These are phyloP conservation scores for Vitis amurensis DNA, from an alignment of 164 flowering plant species.

Conservation along the genomic window DNA sequence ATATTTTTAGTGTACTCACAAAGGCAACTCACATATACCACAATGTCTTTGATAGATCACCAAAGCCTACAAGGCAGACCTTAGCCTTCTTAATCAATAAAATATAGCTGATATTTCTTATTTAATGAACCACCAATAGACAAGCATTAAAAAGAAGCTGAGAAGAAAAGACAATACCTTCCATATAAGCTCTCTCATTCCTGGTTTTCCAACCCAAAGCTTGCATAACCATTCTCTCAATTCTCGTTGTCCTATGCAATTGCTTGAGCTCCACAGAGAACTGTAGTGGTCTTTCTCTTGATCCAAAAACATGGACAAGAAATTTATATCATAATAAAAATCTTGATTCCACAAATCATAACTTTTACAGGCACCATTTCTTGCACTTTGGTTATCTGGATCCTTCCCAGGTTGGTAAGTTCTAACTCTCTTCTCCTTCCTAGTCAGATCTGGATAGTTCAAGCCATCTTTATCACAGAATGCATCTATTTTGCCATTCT, in stretches of 20 bases:
- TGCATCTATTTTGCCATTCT: slow-evolving; percentile 20
- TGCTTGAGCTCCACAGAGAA: slow-evolving; percentile 74
- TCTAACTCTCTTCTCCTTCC: slow-evolving; percentile 64
- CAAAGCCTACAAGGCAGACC: neutral
- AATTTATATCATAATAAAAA: slow-evolving; percentile 62
- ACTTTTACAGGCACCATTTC: slow-evolving; percentile 27
- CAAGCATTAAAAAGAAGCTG: slow-evolving; percentile 3
- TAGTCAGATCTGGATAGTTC: slow-evolving; percentile 34
- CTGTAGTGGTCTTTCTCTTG: slow-evolving; percentile 84
- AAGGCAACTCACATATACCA: neutral
- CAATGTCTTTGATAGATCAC: neutral
- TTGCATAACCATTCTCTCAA: slow-evolving; percentile 84
- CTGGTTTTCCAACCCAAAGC: slow-evolving; percentile 85
- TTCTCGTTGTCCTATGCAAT: slow-evolving; percentile 84
- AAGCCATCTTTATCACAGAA: slow-evolving; percentile 22
- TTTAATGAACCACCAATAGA: neutral
- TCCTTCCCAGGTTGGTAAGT: slow-evolving; percentile 21
- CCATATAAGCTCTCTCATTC: slow-evolving; percentile 78
- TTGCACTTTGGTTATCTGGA: slow-evolving; percentile 12
- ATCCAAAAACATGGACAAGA: slow-evolving; percentile 71
- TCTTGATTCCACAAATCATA: slow-evolving; percentile 30
- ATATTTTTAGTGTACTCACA: neutral
- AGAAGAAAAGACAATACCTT: slow-evolving; percentile 50
- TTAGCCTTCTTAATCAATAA: no score
- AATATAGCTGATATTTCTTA: no score